Percentiles rank a stretch among this genome's conserved stretches.
Conservation (phyloP, 2,329 filamentous ascomycete genomes). For the Alternaria ventricosa region DNA sequence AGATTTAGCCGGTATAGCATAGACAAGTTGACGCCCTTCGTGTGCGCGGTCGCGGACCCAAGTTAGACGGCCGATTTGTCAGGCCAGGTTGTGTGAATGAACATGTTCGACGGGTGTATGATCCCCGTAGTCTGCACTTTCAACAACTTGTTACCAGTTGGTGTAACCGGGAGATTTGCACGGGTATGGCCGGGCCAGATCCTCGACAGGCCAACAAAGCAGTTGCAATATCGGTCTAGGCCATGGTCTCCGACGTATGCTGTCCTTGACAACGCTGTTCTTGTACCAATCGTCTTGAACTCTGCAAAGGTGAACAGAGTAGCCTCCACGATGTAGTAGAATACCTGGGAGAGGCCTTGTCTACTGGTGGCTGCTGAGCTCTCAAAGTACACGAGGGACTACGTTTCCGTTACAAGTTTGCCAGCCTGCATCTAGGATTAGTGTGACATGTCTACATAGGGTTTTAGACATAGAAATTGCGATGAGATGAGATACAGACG, state of each 20-base stretch:
- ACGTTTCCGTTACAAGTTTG: conserved; percentile 18
- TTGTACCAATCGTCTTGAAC: not conserved
- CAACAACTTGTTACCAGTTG: not conserved
- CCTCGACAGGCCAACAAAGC: not conserved
- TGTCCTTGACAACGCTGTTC: not conserved
- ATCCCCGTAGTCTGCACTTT: not conserved
- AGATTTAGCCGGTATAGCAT: not conserved
- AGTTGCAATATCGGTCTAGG: not conserved
- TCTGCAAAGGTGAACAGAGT: not conserved
- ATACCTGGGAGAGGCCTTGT: conserved; percentile 17
- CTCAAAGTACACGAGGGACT: conserved; percentile 23
- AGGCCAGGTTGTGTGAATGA: not conserved
- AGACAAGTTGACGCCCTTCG: not conserved
- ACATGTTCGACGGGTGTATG: not conserved
- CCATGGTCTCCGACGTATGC: not conserved
- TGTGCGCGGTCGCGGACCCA: not conserved
- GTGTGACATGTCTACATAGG: not conserved
- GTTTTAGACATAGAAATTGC: not conserved
- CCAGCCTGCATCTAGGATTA: conserved; percentile 8
- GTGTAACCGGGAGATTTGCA: not conserved
- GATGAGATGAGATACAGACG: not conserved
- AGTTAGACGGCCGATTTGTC: not conserved
- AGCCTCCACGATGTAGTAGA: conserved; percentile 14
- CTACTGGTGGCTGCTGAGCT: conserved; percentile 14
- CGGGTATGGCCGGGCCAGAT: not conserved